phyloP scores from a whole-genome alignment of 2,329 filamentous ascomycete species.

The Fusarium annulatum region DNA sequence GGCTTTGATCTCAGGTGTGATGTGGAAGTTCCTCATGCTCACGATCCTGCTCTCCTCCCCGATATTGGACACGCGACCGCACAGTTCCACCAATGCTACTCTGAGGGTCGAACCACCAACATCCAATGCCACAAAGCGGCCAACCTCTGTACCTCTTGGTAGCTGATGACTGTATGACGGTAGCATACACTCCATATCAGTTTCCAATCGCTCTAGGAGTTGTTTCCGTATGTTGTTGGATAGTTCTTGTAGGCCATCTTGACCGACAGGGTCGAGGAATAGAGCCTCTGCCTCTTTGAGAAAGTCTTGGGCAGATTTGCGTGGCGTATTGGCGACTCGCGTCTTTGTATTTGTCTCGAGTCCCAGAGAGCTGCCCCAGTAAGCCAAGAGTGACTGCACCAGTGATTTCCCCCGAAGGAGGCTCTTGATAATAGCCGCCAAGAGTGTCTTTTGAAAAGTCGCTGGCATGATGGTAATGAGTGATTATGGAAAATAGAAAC shows the following conservation, averaged over 20 bases:
- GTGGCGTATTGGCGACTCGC: slow-evolving; percentile 32
- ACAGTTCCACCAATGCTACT: slow-evolving; percentile 71
- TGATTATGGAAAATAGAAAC: slow-evolving; percentile 49
- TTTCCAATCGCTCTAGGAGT: slow-evolving; percentile 63
- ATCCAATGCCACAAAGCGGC: slow-evolving; percentile 71
- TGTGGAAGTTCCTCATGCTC: slow-evolving; percentile 66
- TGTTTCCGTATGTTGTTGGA: slow-evolving; percentile 64
- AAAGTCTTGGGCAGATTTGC: slow-evolving; percentile 60
- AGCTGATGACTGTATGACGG: slow-evolving; percentile 74
- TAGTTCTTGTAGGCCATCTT: slow-evolving; percentile 58
- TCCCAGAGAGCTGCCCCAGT: slow-evolving; percentile 60
- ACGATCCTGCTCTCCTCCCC: slow-evolving; percentile 63
- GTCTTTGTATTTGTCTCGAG: slow-evolving; percentile 45
- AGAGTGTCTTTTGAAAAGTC: slow-evolving; percentile 64
- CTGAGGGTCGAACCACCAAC: slow-evolving; percentile 76
- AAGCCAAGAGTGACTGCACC: slow-evolving; percentile 66
- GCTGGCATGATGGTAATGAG: slow-evolving; percentile 66
- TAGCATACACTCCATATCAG: slow-evolving; percentile 69
- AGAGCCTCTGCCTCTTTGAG: slow-evolving; percentile 65
- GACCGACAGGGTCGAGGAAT: slow-evolving; percentile 61
- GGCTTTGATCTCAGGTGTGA: slow-evolving; percentile 65
- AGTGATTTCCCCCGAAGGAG: slow-evolving; percentile 69
- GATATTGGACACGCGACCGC: slow-evolving; percentile 54
- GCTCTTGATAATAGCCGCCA: slow-evolving; percentile 66
- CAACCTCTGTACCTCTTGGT: slow-evolving; percentile 68